Evolutionary conservation across 1,139 yeast genomes (phyloP), one percentile per base, ranked within the genome.

Genomic region (Spathaspora jeffriesii): DNA sequence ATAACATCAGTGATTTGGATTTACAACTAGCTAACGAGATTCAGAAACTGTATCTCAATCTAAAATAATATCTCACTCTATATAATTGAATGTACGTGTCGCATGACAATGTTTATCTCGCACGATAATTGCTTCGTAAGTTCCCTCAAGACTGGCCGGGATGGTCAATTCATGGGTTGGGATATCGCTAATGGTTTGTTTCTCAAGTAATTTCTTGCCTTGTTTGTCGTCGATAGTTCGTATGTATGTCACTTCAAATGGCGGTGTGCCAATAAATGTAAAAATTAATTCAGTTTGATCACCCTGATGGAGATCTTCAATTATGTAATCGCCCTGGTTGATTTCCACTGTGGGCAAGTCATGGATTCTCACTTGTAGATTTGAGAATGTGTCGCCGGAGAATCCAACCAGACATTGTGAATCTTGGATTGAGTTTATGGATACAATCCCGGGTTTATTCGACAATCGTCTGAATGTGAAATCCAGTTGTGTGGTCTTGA

Each of bases 311-410:
- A 93, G 87, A 62, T 90, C 95, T 50, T 70, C 76, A 47, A 85
- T 80, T n/a, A 85, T 70, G 22, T 81, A 74, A 47, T 84, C 85
- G 37, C 96, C 96, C 57, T 86, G 88, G 42, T 86, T 82, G 14
- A 92, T 84, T 53, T 85, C 91, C n/a, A 92, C 97, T 0, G 96
- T 85, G 10, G 99, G 99, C 36, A 92, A 76, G 28, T 87, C 90
- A 58, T 89, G 92, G 14, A 93, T 79, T 6, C 65, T 62, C 9
- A 88, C 73, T 8, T 73, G 66, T 50, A 87, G 67, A 13, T 71
- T 78, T 5, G 74, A 70, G 30, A 55, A 58, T 43, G 70, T 73
- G 2, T 71, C 61, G 5, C 61, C 54, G 1, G 81, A 75, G 56
- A 85, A 81, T 50, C 81, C 76, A 4, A 86, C 91, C 40, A 77